Base-by-base conservation (phyloP, 1,284 basidiomycete genomes). In the Malassezia japonica region DNA sequence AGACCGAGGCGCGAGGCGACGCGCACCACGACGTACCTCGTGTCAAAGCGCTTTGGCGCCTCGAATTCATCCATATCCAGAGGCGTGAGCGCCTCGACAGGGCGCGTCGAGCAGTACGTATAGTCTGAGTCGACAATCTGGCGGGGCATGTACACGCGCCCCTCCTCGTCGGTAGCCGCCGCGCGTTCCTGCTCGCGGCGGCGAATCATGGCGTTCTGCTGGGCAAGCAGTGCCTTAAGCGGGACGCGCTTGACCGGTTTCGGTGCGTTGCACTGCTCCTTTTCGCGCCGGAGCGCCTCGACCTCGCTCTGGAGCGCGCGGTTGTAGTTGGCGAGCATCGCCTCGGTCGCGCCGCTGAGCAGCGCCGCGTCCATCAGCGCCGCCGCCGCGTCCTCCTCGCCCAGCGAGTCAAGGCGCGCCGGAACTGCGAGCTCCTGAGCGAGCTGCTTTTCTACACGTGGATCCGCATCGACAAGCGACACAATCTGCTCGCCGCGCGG, bases 271-370 rank as follows among this genome's bases (percentile, higher is more conserved):
- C 56, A 46, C 7, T 56, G 44, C n/a, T 57, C 48, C 9, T 34
- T 43, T 34, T 64, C 60, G 24, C 47, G 48, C n/a, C 50, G 51
- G 1, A 57, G 48, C 0, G 53, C 48, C 25, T 65, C 65, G 3
- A 56, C 46, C 33, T 64, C 62, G 25, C 57, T 62, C 36, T 61
- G 57, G 21, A 68, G 58, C 3, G 54, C 43, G 33, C 60, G 55
- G 40, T 59, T 63, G 54, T 68, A 70, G 50, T 64, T 66, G 23
- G 67, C 60, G 21, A 72, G 53, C 34, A 72, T 48, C 3, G 69
- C 65, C 32, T 62, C 59, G 4, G 70, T 63, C 8, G 64, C 70
- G 9, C 65, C 68, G 23, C 60, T 58, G 50, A 72, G 59, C 10
- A 72, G 57, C 36, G 67, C 70, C 4, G 62, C 59, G 32, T 67